These are phyloP conservation scores for Metschnikowia gelsemii DNA, from an alignment of 805 yeast species.

Conservation along the genomic window DNA sequence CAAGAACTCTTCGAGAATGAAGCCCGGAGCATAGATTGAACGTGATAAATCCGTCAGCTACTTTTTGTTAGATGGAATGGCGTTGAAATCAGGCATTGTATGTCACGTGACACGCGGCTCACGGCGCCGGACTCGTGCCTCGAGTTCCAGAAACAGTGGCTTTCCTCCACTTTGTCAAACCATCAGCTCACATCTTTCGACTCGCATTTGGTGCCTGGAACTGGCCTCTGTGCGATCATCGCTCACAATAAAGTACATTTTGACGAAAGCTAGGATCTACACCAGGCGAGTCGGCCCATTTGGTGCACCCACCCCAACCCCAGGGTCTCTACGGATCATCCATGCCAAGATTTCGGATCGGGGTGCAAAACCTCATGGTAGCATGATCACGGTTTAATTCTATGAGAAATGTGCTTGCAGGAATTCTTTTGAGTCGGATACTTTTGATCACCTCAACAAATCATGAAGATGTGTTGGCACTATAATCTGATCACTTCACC, in stretches of 20 bases:
- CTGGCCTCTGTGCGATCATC: slow-evolving; percentile 52
- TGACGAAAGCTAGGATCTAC: slow-evolving; percentile 74
- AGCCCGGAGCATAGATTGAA: too few species aligned
- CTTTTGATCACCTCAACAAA: too few species aligned
- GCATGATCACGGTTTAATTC: slow-evolving; percentile 26
- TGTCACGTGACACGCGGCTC: too few species aligned
- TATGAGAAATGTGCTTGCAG: too few species aligned
- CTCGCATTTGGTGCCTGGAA: slow-evolving; percentile 66
- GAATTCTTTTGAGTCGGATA: too few species aligned
- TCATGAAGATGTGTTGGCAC: too few species aligned
- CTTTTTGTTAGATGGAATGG: too few species aligned
- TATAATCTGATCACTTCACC: too few species aligned
- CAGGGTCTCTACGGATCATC: slow-evolving; percentile 7
- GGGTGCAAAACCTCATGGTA: slow-evolving; percentile 65
- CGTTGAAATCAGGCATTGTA: too few species aligned
- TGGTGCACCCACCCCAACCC: too few species aligned
- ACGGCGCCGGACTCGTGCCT: slow-evolving; percentile 32
- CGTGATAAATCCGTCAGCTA: too few species aligned
- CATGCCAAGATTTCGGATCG: slow-evolving; percentile 39
- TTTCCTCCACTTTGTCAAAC: slow-evolving; percentile 53
- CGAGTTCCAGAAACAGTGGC: slow-evolving; percentile 60
- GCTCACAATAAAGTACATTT: slow-evolving; percentile 64
- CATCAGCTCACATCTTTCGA: slow-evolving; percentile 64
- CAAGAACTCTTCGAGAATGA: too few species aligned
- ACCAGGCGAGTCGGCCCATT: slow-evolving; percentile 61